phyloP scores from a whole-genome alignment of 1,139 yeast genomes.

The Hansenula sp. region DNA sequence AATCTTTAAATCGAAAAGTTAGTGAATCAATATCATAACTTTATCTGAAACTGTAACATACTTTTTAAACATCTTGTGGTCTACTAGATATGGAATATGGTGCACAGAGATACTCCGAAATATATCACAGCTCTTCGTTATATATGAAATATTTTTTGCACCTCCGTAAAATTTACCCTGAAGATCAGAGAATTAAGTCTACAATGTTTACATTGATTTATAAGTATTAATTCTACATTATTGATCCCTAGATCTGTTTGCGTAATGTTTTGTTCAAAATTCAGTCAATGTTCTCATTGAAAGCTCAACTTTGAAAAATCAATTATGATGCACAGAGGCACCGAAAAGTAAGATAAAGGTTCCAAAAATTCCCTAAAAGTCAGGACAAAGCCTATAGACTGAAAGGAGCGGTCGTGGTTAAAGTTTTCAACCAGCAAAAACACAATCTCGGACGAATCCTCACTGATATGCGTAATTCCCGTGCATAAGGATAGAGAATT shows the following conservation, averaged over 20 bases:
- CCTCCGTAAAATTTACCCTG: slow-evolving; percentile 1
- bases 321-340: neutral
- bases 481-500: slow-evolving; percentile 91
- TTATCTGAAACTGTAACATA: neutral
- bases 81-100: neutral
- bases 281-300: slow-evolving; percentile 1
- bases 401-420: slow-evolving; percentile 95
- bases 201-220: too few species aligned
- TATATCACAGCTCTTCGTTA: neutral
- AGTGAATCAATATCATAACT: neutral
- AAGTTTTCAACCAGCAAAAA: slow-evolving; percentile 99
- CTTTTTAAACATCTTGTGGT: slow-evolving; percentile 1
- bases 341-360: slow-evolving; percentile 8
- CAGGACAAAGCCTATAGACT: slow-evolving; percentile 32
- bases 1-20: slow-evolving; percentile 39
- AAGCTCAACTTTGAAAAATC: slow-evolving; percentile 1
- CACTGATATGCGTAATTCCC: slow-evolving; percentile 99
- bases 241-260: too few species aligned
- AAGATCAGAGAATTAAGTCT: too few species aligned
- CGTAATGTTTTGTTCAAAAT: neutral
- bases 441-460: slow-evolving; percentile 99
- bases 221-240: too few species aligned
- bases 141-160: neutral
- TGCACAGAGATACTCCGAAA: neutral
- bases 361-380: slow-evolving; percentile 38